Percentiles rank a stretch among this genome's conserved stretches.
These are phyloP conservation scores for Monosporascus sp. DNA, from an alignment of 2,329 filamentous ascomycete genomes.

Conservation along the genomic window DNA sequence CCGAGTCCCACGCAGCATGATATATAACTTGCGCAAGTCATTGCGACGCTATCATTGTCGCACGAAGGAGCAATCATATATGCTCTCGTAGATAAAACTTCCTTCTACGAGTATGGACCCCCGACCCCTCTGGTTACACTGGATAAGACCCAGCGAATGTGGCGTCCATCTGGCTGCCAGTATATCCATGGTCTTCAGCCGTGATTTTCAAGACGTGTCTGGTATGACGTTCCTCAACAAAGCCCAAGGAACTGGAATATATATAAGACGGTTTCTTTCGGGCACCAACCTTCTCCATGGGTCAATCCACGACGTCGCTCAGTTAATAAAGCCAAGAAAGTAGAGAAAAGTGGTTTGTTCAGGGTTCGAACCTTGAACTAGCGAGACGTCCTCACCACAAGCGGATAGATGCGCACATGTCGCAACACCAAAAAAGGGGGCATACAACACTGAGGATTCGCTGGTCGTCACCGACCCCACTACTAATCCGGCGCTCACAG, in stretches of 20 bases:
- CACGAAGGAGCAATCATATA: not conserved
- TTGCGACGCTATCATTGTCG: not conserved
- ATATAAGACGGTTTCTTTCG: not conserved
- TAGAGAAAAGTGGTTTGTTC: no score
- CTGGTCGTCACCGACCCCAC: no score
- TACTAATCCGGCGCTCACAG: no score
- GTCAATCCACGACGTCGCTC: no score
- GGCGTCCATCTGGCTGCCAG: not conserved
- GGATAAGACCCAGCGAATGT: not conserved
- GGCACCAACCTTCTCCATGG: not conserved
- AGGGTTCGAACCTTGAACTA: no score
- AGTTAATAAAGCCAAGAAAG: no score
- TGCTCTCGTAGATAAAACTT: not conserved
- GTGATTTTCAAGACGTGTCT: not conserved
- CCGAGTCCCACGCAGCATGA: not conserved
- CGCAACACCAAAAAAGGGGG: no score
- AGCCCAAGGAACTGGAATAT: not conserved
- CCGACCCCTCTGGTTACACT: not conserved
- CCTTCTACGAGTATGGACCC: not conserved
- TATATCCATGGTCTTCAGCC: not conserved
- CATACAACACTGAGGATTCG: no score
- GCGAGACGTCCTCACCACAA: no score
- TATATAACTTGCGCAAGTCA: not conserved
- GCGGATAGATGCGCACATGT: no score
- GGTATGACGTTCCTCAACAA: not conserved